Base-by-base conservation (phyloP, 1,284 basidiomycete genomes). In the Taiwanofungus camphoratus region DNA sequence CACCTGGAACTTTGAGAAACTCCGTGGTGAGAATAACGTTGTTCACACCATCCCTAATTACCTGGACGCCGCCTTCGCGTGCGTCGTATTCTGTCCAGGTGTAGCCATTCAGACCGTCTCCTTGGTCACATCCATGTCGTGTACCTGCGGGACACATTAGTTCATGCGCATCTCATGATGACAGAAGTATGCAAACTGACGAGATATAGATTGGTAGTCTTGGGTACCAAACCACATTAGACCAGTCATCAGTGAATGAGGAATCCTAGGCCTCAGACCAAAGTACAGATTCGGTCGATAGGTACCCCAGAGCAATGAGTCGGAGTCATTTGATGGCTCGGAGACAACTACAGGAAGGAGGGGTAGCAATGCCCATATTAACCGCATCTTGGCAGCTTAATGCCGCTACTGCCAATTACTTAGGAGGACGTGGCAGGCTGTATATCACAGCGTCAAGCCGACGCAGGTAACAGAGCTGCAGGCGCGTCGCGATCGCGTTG, bases 211-310 rank as follows among this genome's bases (percentile, higher is more conserved):
- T 57, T 80, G 70, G 59, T 79, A 93, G 62, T 93, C 77, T 36
- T 88, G 80, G 4, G 86, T 82, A 19, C 91, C 87, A 62, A 88
- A 89, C 92, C 93, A 97, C 63, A 94, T 79, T 31, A 97, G 75
- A 27, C 93, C 94, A 3, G 87, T 89, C 80, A 94, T 78, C 21
- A 96, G 73, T 11, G 90, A 92, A 53, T 91, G 79, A 1, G 93
- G 89, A 46, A 90, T 67, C 34, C 83, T 77, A 16, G 93, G 88
- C 35, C 90, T 73, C 41, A 97, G 68, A 22, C 93, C 93, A 65
- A 97, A 95, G 69, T 96, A 97, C 22, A 96, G 74, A 57, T 92
- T 90, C 1, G 93, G 91, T 30, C 93, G 73, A 61, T 94, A 96
- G 0, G 87, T 73, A 3, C 92, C 92, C 93, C 93, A 96, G 53